These are phyloP conservation scores for Adansonia digitata DNA, from an alignment of 345 rosid genomes.

Conservation along the genomic window DNA sequence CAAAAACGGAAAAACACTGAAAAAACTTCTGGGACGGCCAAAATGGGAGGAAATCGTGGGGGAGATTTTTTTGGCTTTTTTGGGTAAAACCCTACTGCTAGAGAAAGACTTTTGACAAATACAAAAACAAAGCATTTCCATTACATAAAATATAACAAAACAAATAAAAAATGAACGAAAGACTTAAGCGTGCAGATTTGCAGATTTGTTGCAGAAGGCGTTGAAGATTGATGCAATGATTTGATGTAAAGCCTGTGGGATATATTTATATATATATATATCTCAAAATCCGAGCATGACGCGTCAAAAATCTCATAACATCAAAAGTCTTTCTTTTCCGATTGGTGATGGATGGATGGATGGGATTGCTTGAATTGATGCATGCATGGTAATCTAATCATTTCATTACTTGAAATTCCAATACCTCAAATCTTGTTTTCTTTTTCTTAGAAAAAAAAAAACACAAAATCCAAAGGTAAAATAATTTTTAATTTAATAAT, in stretches of 20 bases:
- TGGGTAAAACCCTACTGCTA: slow-evolving; percentile 1
- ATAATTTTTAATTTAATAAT: too few species aligned
- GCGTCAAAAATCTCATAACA: slow-evolving; percentile 34
- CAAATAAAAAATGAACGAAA: not conserved
- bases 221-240: slow-evolving; percentile 30
- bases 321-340: slow-evolving; percentile 10
- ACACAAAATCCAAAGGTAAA: too few species aligned
- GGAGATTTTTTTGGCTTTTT: not conserved
- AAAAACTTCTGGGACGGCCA: not conserved
- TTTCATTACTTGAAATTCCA: slow-evolving; percentile 12
- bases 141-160: too few species aligned
- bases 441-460: too few species aligned
- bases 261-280: too few species aligned
- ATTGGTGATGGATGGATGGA: slow-evolving; percentile 39
- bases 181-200: slow-evolving; percentile 18
- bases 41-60: slow-evolving; percentile 16
- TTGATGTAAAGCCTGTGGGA: slow-evolving; percentile 40
- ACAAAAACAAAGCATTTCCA: too few species aligned
- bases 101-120: not conserved
- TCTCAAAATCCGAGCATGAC: slow-evolving; percentile 48
- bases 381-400: slow-evolving; percentile 32
- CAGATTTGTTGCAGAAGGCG: too few species aligned
- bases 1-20: not conserved
- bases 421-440: too few species aligned
- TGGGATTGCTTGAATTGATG: slow-evolving; percentile 44